Conservation (phyloP, 2,329 filamentous ascomycete species). For the Aspergillus ochraceoroseus region DNA sequence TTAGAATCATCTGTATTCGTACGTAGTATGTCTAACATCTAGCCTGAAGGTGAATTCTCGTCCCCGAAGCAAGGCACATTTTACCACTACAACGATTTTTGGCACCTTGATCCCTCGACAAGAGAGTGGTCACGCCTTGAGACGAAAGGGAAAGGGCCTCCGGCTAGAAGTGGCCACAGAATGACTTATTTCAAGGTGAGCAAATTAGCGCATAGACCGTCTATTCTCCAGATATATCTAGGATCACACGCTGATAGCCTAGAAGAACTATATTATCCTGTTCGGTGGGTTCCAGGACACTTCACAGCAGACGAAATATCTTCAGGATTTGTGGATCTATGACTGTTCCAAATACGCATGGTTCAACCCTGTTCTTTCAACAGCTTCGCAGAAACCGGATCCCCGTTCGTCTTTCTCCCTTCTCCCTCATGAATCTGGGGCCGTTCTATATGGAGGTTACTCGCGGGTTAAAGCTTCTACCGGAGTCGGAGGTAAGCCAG, state of each 20-base stretch:
- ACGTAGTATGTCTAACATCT: conserved; percentile 5
- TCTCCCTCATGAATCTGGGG: conserved; percentile 82
- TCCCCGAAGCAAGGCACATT: conserved; percentile 97
- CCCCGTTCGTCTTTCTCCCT: conserved; percentile 87
- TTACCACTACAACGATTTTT: conserved; percentile 99
- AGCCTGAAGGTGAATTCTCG: conserved; percentile 70
- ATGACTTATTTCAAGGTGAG: conserved; percentile 85
- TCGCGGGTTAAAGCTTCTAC: conserved; percentile 75
- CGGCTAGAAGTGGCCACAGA: conserved; percentile 82
- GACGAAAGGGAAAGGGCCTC: conserved; percentile 64
- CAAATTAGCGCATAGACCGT: too few species aligned
- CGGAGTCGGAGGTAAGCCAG: conserved; percentile 53
- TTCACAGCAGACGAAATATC: conserved; percentile 86
- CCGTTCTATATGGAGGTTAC: conserved; percentile 89
- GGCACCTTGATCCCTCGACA: conserved; percentile 76
- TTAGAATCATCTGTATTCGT: not conserved
- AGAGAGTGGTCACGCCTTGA: conserved; percentile 92
- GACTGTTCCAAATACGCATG: conserved; percentile 83
- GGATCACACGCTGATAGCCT: conserved; percentile 8
- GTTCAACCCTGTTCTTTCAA: conserved; percentile 69
- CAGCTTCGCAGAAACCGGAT: conserved; percentile 81
- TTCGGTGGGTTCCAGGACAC: conserved; percentile 98
- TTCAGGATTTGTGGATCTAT: conserved; percentile 92
- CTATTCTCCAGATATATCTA: too few species aligned
- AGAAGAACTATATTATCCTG: conserved; percentile 77